phyloP scores from a whole-genome alignment of 345 rosid species.

The Geranium brycei region DNA sequence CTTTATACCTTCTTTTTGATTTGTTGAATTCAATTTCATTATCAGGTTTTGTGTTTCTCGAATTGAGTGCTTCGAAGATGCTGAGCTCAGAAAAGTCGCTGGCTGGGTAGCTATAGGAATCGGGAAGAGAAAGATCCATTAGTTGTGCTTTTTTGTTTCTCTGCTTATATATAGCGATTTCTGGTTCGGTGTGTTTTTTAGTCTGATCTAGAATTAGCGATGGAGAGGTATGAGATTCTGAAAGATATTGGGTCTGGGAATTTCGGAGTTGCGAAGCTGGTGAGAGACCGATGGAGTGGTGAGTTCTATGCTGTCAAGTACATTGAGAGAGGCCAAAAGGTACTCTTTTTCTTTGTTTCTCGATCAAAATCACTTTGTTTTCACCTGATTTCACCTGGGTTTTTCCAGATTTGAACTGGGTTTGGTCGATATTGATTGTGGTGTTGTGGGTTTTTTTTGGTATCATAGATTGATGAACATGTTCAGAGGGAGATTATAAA shows the following conservation, averaged over 20 bases:
- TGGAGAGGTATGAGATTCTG: constrained; percentile 59
- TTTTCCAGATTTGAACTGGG: no score
- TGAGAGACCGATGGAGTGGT: constrained; percentile 41
- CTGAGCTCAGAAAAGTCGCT: neutral
- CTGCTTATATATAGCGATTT: neutral
- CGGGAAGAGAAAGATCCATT: no score
- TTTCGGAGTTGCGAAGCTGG: constrained; percentile 72
- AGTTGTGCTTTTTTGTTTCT: neutral
- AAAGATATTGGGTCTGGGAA: constrained; percentile 76
- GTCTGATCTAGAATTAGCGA: constrained; percentile 4
- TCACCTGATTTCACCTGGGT: neutral
- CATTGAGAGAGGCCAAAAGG: constrained; percentile 66
- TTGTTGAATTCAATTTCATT: no score
- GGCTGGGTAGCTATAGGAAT: neutral
- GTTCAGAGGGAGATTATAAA: constrained; percentile 80
- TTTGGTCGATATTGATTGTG: neutral
- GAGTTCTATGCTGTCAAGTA: constrained; percentile 59
- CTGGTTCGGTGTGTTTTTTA: no score
- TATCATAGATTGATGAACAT: constrained; percentile 60
- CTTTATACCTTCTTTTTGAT: neutral
- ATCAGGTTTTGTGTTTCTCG: no score
- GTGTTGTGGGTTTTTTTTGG: neutral
- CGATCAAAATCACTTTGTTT: neutral
- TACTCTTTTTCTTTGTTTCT: constrained; percentile 6
- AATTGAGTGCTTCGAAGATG: neutral